These are phyloP conservation scores for Neonectria neomacrospora DNA, from an alignment of 2,329 filamentous ascomycete species.

Conservation along the genomic window DNA sequence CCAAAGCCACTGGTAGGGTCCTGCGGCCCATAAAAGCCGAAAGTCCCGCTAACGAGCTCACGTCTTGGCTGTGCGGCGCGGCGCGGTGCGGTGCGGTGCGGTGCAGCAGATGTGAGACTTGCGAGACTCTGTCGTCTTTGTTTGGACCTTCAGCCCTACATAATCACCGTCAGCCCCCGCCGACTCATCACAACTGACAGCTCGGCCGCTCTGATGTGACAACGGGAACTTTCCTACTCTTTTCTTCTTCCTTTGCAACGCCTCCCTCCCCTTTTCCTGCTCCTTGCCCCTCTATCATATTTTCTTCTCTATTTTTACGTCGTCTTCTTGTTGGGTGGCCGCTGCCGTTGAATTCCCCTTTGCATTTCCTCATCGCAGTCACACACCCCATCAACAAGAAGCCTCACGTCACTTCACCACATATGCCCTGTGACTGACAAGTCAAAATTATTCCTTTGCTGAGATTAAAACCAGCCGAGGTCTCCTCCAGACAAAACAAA, in stretches of 20 bases:
- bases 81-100: constrained; percentile 3
- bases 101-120: constrained; percentile 10
- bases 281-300: neutral
- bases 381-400: constrained; percentile 5
- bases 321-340: neutral
- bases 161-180: constrained; percentile 22
- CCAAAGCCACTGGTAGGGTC: constrained; percentile 20
- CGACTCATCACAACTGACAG: constrained; percentile 15
- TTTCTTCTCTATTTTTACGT: neutral
- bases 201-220: constrained; percentile 4
- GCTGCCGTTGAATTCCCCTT: constrained; percentile 6
- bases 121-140: constrained; percentile 18
- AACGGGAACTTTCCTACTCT: neutral
- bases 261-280: neutral
- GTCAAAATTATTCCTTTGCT: neutral
- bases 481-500: neutral
- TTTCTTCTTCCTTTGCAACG: neutral
- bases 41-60: constrained; percentile 32
- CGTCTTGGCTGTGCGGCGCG: constrained; percentile 1
- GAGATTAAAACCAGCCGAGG: neutral
- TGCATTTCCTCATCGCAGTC: neutral
- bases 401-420: constrained; percentile 1
- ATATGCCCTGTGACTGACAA: neutral
- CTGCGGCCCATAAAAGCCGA: constrained; percentile 38
- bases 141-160: constrained; percentile 40